A percentile compares a stretch with the other conserved stretches of the same genome.
These are phyloP conservation scores for Phialocephala sp. DNA, from an alignment of 2,329 filamentous ascomycete species.

Conservation along the genomic window DNA sequence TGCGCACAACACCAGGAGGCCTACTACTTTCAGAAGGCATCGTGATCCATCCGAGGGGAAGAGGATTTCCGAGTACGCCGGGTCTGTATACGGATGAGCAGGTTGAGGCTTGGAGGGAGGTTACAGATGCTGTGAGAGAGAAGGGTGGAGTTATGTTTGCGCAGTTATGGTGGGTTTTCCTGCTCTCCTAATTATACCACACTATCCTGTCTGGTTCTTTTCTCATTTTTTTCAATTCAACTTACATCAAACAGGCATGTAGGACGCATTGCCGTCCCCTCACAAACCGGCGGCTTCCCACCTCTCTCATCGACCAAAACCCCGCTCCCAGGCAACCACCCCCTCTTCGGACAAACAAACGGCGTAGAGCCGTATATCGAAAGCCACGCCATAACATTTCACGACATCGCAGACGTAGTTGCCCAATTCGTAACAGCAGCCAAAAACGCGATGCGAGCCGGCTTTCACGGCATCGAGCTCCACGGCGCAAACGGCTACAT, in stretches of 20 bases:
- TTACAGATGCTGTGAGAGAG: slow-evolving; percentile 61
- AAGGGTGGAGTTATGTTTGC: slow-evolving; percentile 34
- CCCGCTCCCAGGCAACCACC: slow-evolving; percentile 43
- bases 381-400: neutral
- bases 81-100: slow-evolving; percentile 58
- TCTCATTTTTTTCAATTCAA: neutral
- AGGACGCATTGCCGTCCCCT: slow-evolving; percentile 51
- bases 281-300: slow-evolving; percentile 28
- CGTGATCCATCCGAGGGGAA: slow-evolving; percentile 50
- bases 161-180: neutral
- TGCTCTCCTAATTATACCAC: neutral
- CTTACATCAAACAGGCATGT: slow-evolving; percentile 48
- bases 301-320: slow-evolving; percentile 27
- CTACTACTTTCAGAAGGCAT: slow-evolving; percentile 64
- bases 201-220: too few relatives aligned
- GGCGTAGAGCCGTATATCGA: slow-evolving; percentile 12
- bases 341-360: slow-evolving; percentile 7
- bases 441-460: neutral
- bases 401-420: neutral
- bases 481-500: neutral
- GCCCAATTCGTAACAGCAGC: neutral
- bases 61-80: slow-evolving; percentile 54
- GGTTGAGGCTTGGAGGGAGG: slow-evolving; percentile 58
- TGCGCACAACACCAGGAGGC: slow-evolving; percentile 55
- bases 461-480: neutral